These are phyloP conservation scores for Tolypocladium amazonense DNA, from an alignment of 2,329 filamentous ascomycete genomes.

Conservation along the genomic window DNA sequence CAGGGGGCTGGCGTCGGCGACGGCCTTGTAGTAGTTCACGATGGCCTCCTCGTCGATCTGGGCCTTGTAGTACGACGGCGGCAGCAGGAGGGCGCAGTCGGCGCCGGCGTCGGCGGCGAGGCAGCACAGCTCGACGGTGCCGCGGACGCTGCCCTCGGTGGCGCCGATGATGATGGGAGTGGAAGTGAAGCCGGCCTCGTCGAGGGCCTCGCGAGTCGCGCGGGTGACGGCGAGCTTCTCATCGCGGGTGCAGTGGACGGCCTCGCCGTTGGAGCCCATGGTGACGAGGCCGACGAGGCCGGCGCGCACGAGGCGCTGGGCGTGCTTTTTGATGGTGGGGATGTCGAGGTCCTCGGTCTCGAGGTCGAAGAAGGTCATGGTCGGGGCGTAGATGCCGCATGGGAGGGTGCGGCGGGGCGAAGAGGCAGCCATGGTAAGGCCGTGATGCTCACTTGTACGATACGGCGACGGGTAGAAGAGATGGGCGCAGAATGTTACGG, in stretches of 20 bases:
- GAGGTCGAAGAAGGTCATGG: conserved; percentile 82
- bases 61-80: conserved; percentile 73
- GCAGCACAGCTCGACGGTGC: conserved; percentile 65
- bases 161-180: conserved; percentile 77
- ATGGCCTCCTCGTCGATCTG: conserved; percentile 67
- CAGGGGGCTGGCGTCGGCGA: conserved; percentile 65
- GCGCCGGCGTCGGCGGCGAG: conserved; percentile 59
- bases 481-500: neutral
- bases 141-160: conserved; percentile 70
- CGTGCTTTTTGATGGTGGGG: conserved; percentile 68
- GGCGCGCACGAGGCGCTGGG: conserved; percentile 63
- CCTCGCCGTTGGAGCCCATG: conserved; percentile 88
- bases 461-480: neutral
- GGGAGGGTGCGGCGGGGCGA: conserved; percentile 35
- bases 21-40: conserved; percentile 60
- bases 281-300: conserved; percentile 75
- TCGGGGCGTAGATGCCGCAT: conserved; percentile 78
- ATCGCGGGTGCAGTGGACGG: conserved; percentile 68
- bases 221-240: conserved; percentile 68
- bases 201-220: conserved; percentile 71
- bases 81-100: conserved; percentile 70
- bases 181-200: conserved; percentile 64
- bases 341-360: conserved; percentile 79
- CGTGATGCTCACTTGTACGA: neutral
- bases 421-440: neutral